phyloP scores from a whole-genome alignment of 2,329 filamentous ascomycete species.

The Aspergillus terreus region DNA sequence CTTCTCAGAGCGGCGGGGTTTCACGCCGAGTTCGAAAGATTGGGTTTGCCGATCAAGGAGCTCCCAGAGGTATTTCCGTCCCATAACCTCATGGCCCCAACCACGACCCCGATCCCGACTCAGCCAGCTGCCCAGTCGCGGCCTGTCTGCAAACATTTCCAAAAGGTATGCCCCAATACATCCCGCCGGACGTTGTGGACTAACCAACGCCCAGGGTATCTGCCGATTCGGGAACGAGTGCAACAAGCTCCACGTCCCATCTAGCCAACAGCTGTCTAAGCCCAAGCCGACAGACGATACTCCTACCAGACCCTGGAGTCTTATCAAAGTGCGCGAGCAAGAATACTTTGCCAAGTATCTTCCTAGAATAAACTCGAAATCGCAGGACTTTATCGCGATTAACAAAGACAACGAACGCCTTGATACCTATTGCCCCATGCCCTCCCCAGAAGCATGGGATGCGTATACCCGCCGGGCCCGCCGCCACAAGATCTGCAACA shows the following conservation, averaged over 20 bases:
- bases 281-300: constrained; percentile 9
- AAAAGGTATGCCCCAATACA: constrained; percentile 22
- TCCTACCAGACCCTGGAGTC: constrained; percentile 12
- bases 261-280: constrained; percentile 22
- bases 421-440: constrained; percentile 40
- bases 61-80: constrained; percentile 52
- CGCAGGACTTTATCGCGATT: constrained; percentile 38
- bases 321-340: constrained; percentile 14
- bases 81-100: constrained; percentile 26
- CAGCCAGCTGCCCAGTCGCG: constrained; percentile 9
- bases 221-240: constrained; percentile 31
- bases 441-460: constrained; percentile 35
- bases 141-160: constrained; percentile 29
- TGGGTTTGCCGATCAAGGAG: constrained; percentile 51
- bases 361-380: constrained; percentile 15
- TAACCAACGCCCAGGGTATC: constrained; percentile 22
- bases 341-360: constrained; percentile 19
- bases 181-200: not conserved
- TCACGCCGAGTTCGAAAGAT: constrained; percentile 51
- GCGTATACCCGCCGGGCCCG: constrained; percentile 38
- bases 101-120: not conserved
- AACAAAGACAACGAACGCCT: constrained; percentile 48
- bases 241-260: constrained; percentile 27
- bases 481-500: constrained; percentile 48
- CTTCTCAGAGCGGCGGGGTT: constrained; percentile 52